Conservation (phyloP, 169 alveolate species). For the Ichthyophthirius multifiliis region DNA sequence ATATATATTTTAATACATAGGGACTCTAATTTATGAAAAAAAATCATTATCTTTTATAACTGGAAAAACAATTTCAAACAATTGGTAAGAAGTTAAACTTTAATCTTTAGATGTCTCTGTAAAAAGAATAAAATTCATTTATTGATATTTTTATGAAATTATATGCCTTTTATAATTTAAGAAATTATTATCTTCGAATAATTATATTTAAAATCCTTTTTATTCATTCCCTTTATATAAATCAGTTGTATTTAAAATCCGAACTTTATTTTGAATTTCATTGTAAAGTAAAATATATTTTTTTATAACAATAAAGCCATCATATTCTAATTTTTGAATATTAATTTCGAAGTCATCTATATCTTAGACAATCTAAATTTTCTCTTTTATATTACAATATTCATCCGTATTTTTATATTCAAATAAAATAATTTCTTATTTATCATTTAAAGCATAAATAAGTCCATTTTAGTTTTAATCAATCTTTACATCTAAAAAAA, state of each 20-base stretch:
- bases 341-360: background rate
- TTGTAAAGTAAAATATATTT: background rate
- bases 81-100: background rate
- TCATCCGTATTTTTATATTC: background rate
- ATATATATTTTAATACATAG: background rate
- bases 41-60: background rate
- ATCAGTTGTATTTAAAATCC: background rate
- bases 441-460: background rate
- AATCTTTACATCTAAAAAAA: background rate
- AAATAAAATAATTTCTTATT: background rate
- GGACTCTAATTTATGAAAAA: background rate
- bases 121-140: background rate
- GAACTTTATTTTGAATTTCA: background rate
- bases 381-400: background rate
- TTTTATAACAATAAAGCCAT: background rate
- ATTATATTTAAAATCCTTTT: background rate
- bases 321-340: background rate
- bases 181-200: background rate
- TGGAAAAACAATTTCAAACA: background rate
- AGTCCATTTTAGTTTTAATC: background rate
- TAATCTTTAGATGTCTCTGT: background rate
- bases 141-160: background rate
- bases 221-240: background rate
- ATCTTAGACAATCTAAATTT: too few relatives aligned
- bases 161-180: background rate